Evolutionary conservation across 2,329 filamentous ascomycete genomes (phyloP).

Genomic region (Fusarium burgessii): DNA sequence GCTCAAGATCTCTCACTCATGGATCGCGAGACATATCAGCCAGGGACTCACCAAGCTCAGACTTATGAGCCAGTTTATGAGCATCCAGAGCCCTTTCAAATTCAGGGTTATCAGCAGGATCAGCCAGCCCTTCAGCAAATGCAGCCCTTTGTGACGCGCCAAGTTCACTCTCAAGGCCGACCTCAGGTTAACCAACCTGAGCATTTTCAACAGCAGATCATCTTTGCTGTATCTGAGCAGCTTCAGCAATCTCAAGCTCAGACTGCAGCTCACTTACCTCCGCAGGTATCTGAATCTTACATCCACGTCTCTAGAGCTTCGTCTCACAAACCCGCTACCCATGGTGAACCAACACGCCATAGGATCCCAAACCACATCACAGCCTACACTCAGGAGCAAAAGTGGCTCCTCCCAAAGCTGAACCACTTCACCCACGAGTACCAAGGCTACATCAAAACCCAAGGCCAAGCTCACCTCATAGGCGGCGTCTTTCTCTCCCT

Average conservation of each 20-base stretch:
- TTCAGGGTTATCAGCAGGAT: not conserved
- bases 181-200: rapidly evolving
- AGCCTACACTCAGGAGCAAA: not conserved
- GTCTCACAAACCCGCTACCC: not conserved
- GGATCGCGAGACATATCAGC: not conserved
- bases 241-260: not conserved
- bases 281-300: not conserved
- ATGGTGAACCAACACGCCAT: not conserved
- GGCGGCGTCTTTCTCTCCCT: slow-evolving; percentile 15
- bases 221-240: not conserved
- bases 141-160: not conserved
- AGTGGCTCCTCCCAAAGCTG: slow-evolving; percentile 4
- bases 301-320: not conserved
- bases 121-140: not conserved
- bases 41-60: not conserved
- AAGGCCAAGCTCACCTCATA: not conserved
- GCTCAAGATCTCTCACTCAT: not conserved
- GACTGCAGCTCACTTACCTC: not conserved
- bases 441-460: slow-evolving; percentile 14
- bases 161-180: not conserved
- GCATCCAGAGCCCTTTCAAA: not conserved
- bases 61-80: not conserved
- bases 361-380: not conserved
- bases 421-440: slow-evolving; percentile 14
- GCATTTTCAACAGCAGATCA: not conserved